Evolutionary conservation across 1,284 basidiomycete species (phyloP), one percentile per base, ranked within the genome.

Genomic region (Pulchroboletus neoregius): DNA sequence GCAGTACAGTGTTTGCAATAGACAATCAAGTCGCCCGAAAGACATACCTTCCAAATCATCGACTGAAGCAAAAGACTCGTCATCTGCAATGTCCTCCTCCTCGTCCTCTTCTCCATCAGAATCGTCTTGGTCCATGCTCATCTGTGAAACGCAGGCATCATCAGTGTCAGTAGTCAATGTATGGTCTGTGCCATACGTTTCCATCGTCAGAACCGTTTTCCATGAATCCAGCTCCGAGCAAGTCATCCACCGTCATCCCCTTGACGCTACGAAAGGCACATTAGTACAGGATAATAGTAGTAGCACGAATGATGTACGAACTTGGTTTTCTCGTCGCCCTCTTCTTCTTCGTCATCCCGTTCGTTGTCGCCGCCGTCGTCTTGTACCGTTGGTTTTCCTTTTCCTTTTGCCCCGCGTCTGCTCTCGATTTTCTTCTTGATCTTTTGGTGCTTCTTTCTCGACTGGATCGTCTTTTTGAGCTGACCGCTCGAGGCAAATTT

Each of bases 401-500:
- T 70, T 5, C 67, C 71, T 38, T 74, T 75, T 11, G 61, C 63
- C 34, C 72, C 74, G 51, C 78, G 74, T 52, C 82, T 71, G 38
- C 75, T 71, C 56, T 88, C 79, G n/a, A 79, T 74, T 65, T 83
- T 84, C 65, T 83, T 84, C 61, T 80, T 79, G 51, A 79, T 71
- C 61, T 91, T 79, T 59, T 91, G 84, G 58, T 87, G 79, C 57
- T 88, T 85, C 47, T 83, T 78, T 31, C 91, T 74, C 5, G 84
- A 77, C 58, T 90, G 78, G 49, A 96, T 94, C 26, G 82, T 81
- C 55, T 89, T 86, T 61, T 90, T 90, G 42, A 96, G 79, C 62
- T 89, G 85, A 1, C 93, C 93, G 48, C 87, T 91, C 2, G 88
- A 75, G 9, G 85, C 87, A 57, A 94, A 94, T 71, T 94, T 93